phyloP scores from a whole-genome alignment of 805 yeast species.

The Priceomyces haplophilus region DNA sequence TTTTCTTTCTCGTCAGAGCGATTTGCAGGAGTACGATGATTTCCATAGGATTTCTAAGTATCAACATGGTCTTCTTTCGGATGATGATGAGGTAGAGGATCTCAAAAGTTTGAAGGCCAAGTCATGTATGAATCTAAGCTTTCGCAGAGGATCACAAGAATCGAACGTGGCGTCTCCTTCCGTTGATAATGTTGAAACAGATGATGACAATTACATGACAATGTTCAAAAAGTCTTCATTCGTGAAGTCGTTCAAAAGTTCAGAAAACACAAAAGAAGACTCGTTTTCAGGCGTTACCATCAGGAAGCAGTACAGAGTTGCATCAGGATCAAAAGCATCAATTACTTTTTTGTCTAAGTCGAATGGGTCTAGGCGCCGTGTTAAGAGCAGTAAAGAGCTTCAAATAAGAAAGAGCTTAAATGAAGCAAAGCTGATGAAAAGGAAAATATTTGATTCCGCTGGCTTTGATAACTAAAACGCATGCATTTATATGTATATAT shows the following conservation, averaged over 20 bases:
- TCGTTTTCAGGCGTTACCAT: slow-evolving; percentile 49
- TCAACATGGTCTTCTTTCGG: slow-evolving; percentile 38
- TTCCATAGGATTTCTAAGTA: slow-evolving; percentile 27
- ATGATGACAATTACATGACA: slow-evolving; percentile 35
- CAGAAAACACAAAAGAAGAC: slow-evolving; percentile 29
- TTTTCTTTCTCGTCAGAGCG: slow-evolving; percentile 40
- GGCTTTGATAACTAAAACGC: slow-evolving; percentile 17
- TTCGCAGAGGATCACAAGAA: slow-evolving; percentile 17
- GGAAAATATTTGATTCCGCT: slow-evolving; percentile 16
- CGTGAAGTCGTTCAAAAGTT: slow-evolving; percentile 44
- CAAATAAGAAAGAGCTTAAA: slow-evolving; percentile 24
- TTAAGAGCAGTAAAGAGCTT: slow-evolving; percentile 26
- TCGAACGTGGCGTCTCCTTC: slow-evolving; percentile 5
- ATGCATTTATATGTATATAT: slow-evolving; percentile 7
- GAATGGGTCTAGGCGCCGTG: slow-evolving; percentile 20
- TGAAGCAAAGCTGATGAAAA: slow-evolving; percentile 17
- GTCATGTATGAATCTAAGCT: slow-evolving; percentile 32
- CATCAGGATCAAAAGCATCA: slow-evolving; percentile 55
- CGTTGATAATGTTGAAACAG: slow-evolving; percentile 20
- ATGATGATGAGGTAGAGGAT: slow-evolving; percentile 43
- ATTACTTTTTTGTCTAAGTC: slow-evolving; percentile 50
- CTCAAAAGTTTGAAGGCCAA: slow-evolving; percentile 43
- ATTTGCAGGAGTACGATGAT: slow-evolving; percentile 29
- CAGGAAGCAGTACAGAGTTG: slow-evolving; percentile 52
- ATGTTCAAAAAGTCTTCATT: slow-evolving; percentile 45